phyloP scores from a whole-genome alignment of 805 yeast species.

The Priceomyces castillae region DNA sequence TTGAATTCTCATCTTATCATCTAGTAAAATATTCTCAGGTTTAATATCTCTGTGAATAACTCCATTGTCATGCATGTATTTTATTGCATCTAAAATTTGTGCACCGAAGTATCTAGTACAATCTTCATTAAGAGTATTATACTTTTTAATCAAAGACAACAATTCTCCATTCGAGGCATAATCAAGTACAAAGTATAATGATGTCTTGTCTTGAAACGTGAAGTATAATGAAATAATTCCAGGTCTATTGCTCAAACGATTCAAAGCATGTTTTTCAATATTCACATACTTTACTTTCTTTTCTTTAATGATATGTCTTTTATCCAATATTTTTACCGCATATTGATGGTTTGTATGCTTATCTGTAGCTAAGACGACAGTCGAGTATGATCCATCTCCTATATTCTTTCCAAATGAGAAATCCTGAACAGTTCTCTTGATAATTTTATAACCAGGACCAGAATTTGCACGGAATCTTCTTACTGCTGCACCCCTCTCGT shows the following conservation, averaged over 20 bases:
- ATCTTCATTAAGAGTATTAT: conserved; percentile 69
- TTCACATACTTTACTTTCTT: conserved; percentile 83
- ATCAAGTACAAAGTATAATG: conserved; percentile 71
- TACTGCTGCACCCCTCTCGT: conserved; percentile 35
- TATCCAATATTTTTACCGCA: conserved; percentile 75
- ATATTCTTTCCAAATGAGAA: conserved; percentile 40
- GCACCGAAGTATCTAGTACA: conserved; percentile 67
- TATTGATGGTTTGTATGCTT: conserved; percentile 53
- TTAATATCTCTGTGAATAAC: conserved; percentile 79
- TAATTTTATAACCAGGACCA: conserved; percentile 19
- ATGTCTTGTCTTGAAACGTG: conserved; percentile 76
- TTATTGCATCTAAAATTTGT: conserved; percentile 70
- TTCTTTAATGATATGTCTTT: conserved; percentile 74
- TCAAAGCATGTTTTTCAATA: conserved; percentile 77
- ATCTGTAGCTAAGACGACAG: conserved; percentile 48
- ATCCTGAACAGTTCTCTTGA: conserved; percentile 38
- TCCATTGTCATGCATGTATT: conserved; percentile 71
- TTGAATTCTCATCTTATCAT: conserved; percentile 57
- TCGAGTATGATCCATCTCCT: conserved; percentile 47
- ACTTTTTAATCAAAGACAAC: conserved; percentile 60
- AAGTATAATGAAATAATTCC: conserved; percentile 70
- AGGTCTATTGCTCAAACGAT: conserved; percentile 56
- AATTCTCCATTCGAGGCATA: conserved; percentile 81
- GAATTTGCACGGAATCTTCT: conserved; percentile 16
- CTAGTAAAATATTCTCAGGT: conserved; percentile 76